These are phyloP conservation scores for Polygonum aviculare DNA, from an alignment of 148 eudicot species.

Conservation along the genomic window DNA sequence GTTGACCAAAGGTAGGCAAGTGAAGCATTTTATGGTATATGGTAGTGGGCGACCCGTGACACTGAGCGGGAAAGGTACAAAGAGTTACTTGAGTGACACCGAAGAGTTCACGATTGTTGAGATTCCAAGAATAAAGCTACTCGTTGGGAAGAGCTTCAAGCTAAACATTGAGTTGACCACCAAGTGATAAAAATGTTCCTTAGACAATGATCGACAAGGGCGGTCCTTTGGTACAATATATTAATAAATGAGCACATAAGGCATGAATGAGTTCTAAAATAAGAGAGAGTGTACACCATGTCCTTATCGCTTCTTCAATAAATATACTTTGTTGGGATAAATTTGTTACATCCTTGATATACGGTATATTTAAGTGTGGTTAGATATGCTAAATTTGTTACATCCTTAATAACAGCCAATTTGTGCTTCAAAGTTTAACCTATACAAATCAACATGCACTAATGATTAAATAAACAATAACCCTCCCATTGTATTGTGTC, in stretches of 20 bases:
- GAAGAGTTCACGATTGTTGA: constrained; percentile 32
- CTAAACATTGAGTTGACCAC: constrained; percentile 17
- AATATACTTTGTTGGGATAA: no score
- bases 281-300: background rate
- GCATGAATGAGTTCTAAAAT: background rate
- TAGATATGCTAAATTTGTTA: no score
- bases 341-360: no score
- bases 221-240: background rate
- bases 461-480: no score
- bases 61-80: background rate
- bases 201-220: background rate
- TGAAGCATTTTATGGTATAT: background rate
- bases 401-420: no score
- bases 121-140: constrained; percentile 25
- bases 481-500: no score
- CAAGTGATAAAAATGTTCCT: background rate
- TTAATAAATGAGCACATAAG: background rate
- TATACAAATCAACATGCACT: no score
- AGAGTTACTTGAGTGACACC: constrained; percentile 10
- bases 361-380: no score
- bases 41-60: constrained; percentile 11
- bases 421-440: no score
- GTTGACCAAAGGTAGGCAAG: constrained; percentile 18
- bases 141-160: constrained; percentile 40
- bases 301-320: background rate